Conservation (phyloP, 345 rosid genomes). For the Excoecaria agallocha region DNA sequence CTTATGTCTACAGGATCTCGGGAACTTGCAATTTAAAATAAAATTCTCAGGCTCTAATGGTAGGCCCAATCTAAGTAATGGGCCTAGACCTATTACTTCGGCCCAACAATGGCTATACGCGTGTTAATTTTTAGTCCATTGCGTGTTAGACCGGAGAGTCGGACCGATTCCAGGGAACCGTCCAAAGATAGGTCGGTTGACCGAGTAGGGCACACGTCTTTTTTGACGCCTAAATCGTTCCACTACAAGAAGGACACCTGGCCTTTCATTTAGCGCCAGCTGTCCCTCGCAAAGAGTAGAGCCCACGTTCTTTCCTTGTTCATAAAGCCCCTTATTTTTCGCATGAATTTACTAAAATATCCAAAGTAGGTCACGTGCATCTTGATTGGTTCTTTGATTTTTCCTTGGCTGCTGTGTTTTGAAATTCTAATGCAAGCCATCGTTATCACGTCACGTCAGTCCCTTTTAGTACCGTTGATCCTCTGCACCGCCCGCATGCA, state of each 20-base stretch:
- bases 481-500: no score
- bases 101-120: not conserved
- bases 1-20: no score
- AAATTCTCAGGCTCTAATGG: not conserved
- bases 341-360: not conserved
- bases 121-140: not conserved
- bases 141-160: not conserved
- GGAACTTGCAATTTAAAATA: no score
- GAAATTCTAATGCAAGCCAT: no score
- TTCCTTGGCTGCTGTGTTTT: no score
- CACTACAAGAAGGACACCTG: slow-evolving; percentile 13
- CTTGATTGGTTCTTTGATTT: no score
- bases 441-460: no score
- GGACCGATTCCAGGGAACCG: not conserved
- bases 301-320: not conserved
- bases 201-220: slow-evolving; percentile 12
- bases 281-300: slow-evolving; percentile 3
- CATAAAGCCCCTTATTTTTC: not conserved
- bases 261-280: slow-evolving; percentile 12
- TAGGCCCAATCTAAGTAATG: not conserved
- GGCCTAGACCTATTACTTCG: not conserved
- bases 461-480: no score
- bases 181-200: not conserved
- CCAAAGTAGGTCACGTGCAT: not conserved
- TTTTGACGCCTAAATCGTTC: slow-evolving; percentile 20